Conservation (phyloP, 306 rosid species). For the Lagenaria siceraria region DNA sequence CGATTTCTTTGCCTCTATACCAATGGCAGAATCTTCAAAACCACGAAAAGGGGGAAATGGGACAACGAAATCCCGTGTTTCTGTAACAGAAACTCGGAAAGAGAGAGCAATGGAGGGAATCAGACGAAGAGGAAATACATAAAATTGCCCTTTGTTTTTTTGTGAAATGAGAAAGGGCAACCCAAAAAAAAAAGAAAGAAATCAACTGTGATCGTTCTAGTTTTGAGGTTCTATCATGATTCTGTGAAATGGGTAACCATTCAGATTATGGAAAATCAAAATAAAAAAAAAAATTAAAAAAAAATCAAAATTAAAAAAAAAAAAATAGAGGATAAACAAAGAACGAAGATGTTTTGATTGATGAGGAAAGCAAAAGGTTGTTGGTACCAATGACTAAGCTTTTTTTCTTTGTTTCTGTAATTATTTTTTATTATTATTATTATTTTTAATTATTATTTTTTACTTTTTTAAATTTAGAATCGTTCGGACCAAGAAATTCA, state of each 20-base stretch:
- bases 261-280: slow-evolving; percentile 22
- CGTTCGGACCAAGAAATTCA: slow-evolving; percentile 20
- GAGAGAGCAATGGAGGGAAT: slow-evolving; percentile 14
- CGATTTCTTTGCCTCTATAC: neutral
- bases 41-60: neutral
- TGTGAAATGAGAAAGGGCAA: neutral
- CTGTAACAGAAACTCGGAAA: slow-evolving; percentile 11
- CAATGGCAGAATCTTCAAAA: slow-evolving; percentile 10
- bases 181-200: neutral
- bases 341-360: slow-evolving; percentile 24
- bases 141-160: slow-evolving; percentile 20
- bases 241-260: slow-evolving; percentile 16
- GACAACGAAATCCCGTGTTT: slow-evolving; percentile 18
- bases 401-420: slow-evolving; percentile 23
- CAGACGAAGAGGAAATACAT: slow-evolving; percentile 10
- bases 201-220: neutral
- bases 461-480: neutral
- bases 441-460: neutral
- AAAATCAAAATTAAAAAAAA: neutral
- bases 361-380: slow-evolving; percentile 38
- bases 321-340: neutral
- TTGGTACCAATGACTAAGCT: slow-evolving; percentile 24
- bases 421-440: neutral
- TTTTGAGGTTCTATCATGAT: slow-evolving; percentile 12
- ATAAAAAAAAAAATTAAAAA: neutral